Evolutionary conservation across 2,329 filamentous ascomycete genomes (phyloP).

Genomic region (Ceratocystis cacaofunesta): DNA sequence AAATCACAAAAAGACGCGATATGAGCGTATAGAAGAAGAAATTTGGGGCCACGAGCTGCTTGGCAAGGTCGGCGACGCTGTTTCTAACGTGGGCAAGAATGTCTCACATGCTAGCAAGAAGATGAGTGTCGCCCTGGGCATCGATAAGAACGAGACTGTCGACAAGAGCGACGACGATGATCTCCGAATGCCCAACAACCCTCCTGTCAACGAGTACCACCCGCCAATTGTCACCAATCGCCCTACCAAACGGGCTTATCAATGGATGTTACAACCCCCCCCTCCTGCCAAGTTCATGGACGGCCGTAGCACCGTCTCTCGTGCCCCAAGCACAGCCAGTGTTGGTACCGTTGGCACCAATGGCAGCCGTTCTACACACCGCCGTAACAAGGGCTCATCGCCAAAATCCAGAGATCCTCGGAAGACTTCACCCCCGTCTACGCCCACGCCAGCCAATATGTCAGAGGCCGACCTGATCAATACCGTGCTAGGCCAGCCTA

Average conservation of each 20-base stretch:
- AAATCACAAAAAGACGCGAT: slow-evolving; percentile 36
- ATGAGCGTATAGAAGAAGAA: slow-evolving; percentile 78
- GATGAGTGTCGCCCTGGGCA: slow-evolving; percentile 37
- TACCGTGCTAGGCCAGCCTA: slow-evolving; percentile 25
- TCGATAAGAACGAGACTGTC: slow-evolving; percentile 37
- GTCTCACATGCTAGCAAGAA: slow-evolving; percentile 35
- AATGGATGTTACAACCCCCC: slow-evolving; percentile 88
- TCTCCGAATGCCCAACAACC: slow-evolving; percentile 46
- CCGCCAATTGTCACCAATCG: slow-evolving; percentile 70
- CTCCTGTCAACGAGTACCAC: slow-evolving; percentile 73
- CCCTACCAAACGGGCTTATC: slow-evolving; percentile 53
- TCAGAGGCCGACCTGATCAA: slow-evolving; percentile 33
- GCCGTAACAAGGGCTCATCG: slow-evolving; percentile 19
- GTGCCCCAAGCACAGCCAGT: slow-evolving; percentile 44
- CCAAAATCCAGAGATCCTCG: slow-evolving; percentile 18
- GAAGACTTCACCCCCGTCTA: slow-evolving; percentile 15
- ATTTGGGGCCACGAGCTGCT: slow-evolving; percentile 54
- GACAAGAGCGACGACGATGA: slow-evolving; percentile 40
- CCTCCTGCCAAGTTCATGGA: slow-evolving; percentile 85
- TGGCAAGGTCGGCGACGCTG: slow-evolving; percentile 20
- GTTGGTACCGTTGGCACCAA: slow-evolving; percentile 10
- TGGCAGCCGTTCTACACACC: slow-evolving; percentile 13
- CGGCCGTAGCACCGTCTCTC: slow-evolving; percentile 58
- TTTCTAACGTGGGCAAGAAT: slow-evolving; percentile 24
- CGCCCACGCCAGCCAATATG: slow-evolving; percentile 11